A percentile compares a stretch with the other conserved stretches of the same genome.
Evolutionary conservation across 108 stramenopile species (phyloP).

Genomic region (Cyclotella choctawhatcheeana): DNA sequence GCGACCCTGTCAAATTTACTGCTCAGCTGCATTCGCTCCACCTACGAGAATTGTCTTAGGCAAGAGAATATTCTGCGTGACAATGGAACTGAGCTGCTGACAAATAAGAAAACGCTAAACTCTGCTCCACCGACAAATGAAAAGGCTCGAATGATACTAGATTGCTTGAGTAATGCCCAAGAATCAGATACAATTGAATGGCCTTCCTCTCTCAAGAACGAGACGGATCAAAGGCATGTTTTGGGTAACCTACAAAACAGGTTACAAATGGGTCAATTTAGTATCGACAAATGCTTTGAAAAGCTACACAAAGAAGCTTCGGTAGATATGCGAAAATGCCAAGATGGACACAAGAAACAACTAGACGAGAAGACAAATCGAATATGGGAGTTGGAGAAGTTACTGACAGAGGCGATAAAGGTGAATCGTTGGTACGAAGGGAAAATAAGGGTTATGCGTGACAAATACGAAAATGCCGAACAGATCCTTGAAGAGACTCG

Average conservation of each 20-base stretch:
- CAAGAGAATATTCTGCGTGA: constrained; percentile 43
- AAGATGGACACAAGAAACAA: constrained; percentile 23
- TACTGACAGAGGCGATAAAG: constrained; percentile 9
- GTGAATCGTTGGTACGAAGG: constrained; percentile 42
- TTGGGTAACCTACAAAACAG: constrained; percentile 47
- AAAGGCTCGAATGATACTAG: constrained; percentile 31
- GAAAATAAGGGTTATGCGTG: constrained; percentile 32
- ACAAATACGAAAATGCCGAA: constrained; percentile 30
- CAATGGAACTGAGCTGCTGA: constrained; percentile 33
- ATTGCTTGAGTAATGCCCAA: constrained; percentile 27
- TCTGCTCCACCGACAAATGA: constrained; percentile 22
- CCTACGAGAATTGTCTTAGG: constrained; percentile 40
- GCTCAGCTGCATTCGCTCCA: constrained; percentile 36
- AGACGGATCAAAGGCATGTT: constrained; percentile 40
- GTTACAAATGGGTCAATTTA: constrained; percentile 48
- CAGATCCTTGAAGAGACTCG: constrained; percentile 14
- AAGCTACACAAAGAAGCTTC: constrained; percentile 30
- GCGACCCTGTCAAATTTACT: constrained; percentile 20
- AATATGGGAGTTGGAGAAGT: constrained; percentile 36
- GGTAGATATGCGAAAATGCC: constrained; percentile 26
- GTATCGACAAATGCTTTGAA: constrained; percentile 39
- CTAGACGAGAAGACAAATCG: constrained; percentile 16
- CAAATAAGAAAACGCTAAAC: constrained; percentile 19
- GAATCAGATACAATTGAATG: constrained; percentile 45
- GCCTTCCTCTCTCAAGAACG: constrained; percentile 27